Base-by-base conservation (phyloP, 805 yeast species). In the Candida odintsovae region DNA sequence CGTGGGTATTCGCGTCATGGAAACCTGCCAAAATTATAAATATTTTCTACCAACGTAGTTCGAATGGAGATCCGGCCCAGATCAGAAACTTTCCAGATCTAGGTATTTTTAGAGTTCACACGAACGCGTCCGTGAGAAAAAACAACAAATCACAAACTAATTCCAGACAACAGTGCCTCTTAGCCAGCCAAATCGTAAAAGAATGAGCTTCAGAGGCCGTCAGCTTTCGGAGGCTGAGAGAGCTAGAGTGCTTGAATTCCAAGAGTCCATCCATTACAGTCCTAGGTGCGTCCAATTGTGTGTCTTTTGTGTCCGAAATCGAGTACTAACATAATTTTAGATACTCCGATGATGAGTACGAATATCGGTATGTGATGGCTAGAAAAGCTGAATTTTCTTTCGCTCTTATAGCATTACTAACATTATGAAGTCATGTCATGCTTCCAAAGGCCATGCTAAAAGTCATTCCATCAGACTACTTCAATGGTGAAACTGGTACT, bases 361-460 rank as follows among this genome's bases (percentile, higher is more conserved):
- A 94, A 70, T 94, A 92, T 67, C 75, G 75, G 73, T 69, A 56
- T 9, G 71, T 51, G 7, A 10, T 16, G 22, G 8, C 20, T 18
- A 18, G 5, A 23, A 28, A 28, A 7, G 26, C 21, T 23, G 28
- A n/a, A 21, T 3, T 22, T 13, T 16, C 11, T 22, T 13, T 16
- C 11, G 5, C 3, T 16, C 15, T 43, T 4, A 28, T 3, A 13
- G 7, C 31, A 12, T 3, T 13, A 22, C 49, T 37, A 41, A 46
- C 40, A 20, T n/a, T 23, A 47, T 20, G 2, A 33, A 68, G 99
- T 64, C 99, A 94, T 64, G 99, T 94, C 42, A 90, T 94, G 80
- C 76, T 94, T 45, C 99, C 99, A 53, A 90, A 95, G 63, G 89
- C 86, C 51, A 88, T 94, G 96, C 76, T 94, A 46, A 92, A 90